These are phyloP conservation scores for Eucalyptus guilfoylei DNA, from an alignment of 345 rosid species.

Conservation along the genomic window DNA sequence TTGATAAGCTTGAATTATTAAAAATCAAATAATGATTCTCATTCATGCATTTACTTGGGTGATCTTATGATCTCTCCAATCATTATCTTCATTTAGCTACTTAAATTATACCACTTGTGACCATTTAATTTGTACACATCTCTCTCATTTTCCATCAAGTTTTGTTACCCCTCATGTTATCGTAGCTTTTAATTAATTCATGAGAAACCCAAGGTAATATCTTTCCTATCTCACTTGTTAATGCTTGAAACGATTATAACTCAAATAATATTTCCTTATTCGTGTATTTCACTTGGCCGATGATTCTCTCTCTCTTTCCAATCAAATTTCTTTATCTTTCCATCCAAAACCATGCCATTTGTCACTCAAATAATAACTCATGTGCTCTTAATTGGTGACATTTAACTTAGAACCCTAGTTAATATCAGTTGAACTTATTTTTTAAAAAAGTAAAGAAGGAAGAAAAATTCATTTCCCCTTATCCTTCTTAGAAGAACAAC, in stretches of 20 bases:
- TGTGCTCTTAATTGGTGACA: background rate
- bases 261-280: background rate
- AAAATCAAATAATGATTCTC: background rate
- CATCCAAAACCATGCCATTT: background rate
- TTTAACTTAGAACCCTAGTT: background rate
- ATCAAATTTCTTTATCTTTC: background rate
- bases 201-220: background rate
- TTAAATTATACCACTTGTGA: background rate
- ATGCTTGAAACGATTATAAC: background rate
- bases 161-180: background rate
- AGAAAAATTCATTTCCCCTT: background rate
- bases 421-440: background rate
- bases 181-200: background rate
- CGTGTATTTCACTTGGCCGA: background rate
- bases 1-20: background rate
- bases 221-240: background rate
- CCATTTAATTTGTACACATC: background rate
- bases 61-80: background rate
- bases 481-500: background rate
- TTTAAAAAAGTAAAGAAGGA: background rate
- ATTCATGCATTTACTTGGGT: background rate
- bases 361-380: background rate
- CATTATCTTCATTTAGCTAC: background rate
- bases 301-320: background rate
- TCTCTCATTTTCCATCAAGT: background rate